phyloP scores from a whole-genome alignment of 257 asterid species.

The Solanum sparsipilum region DNA sequence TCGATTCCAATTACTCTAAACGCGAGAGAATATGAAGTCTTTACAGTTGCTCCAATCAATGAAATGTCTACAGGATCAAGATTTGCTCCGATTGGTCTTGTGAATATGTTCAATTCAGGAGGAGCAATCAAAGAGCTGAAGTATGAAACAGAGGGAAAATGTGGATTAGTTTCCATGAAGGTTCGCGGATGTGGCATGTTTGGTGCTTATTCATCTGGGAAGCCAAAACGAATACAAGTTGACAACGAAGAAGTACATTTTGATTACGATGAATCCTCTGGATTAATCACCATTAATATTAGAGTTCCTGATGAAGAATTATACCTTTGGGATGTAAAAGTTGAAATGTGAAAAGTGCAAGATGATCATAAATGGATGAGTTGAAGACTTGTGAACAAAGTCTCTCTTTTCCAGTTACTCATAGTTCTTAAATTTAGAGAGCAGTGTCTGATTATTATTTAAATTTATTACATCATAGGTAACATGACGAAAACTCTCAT shows the following conservation, averaged over 20 bases:
- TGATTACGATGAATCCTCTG: constrained; percentile 51
- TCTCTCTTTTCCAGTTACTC: neutral
- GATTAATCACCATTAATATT: constrained; percentile 28
- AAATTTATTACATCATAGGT: neutral
- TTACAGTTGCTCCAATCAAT: constrained; percentile 53
- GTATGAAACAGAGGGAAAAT: constrained; percentile 25
- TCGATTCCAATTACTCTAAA: constrained; percentile 57
- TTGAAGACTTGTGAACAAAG: neutral
- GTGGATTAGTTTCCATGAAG: constrained; percentile 27
- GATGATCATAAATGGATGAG: neutral
- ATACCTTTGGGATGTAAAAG: constrained; percentile 51
- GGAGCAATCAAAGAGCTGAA: constrained; percentile 58
- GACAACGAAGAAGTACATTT: constrained; percentile 41
- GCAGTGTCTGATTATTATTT: neutral
- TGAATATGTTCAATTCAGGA: constrained; percentile 79
- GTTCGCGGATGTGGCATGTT: constrained; percentile 60
- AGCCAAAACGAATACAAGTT: constrained; percentile 44
- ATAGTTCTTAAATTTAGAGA: neutral
- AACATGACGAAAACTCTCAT: no score
- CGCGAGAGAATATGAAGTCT: constrained; percentile 63
- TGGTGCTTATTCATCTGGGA: constrained; percentile 65
- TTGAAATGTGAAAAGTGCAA: constrained; percentile 29
- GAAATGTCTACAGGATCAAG: constrained; percentile 25
- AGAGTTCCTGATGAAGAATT: constrained; percentile 38
- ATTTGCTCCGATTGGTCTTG: constrained; percentile 74